Base-by-base conservation (phyloP, 257 asterid genomes). In the Solanum rostratum region DNA sequence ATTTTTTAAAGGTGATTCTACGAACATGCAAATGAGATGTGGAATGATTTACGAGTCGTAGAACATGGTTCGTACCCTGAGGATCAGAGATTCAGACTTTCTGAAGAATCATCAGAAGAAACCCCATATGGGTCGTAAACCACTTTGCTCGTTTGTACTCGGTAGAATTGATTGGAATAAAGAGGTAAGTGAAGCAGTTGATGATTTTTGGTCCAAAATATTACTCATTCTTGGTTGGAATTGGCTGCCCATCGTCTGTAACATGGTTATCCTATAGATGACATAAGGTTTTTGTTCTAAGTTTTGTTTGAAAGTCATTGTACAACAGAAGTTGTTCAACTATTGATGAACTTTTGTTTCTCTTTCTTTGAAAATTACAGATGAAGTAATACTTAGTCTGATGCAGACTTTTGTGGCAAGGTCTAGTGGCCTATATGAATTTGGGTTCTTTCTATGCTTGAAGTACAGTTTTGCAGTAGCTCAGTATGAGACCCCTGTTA, bases 111-210 rank as follows among this genome's bases (percentile, higher is more conserved):
- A n/a, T n/a, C n/a, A n/a, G n/a, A n/a, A n/a, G n/a, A n/a, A n/a
- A n/a, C n/a, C n/a, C n/a, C n/a, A n/a, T n/a, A n/a, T n/a, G n/a
- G n/a, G n/a, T n/a, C n/a, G n/a, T n/a, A n/a, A n/a, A n/a, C n/a
- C n/a, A n/a, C n/a, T n/a, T n/a, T n/a, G n/a, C 43, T 5, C 86
- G 4, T 1, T 90, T 6, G 85, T 93, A 73, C 90, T 94, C 43
- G 93, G 90, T 85, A 89, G 85, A 89, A 94, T 92, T 80, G 92
- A 93, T 86, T 93, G 95, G 98, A 87, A 81, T 63, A 87, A 84
- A 24, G 98, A 94, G 97, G 98, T 92, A 84, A 2, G 83, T 87
- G 30, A 81, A 65, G 22, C 54, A 12, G n/a, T 80, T 84, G 16
- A 20, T 63, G 30, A 50, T 24, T 52, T 30, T 8, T 46, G 12